Evolutionary conservation across 2,329 filamentous ascomycete genomes (phyloP).

Genomic region (Trichoderma koningii): DNA sequence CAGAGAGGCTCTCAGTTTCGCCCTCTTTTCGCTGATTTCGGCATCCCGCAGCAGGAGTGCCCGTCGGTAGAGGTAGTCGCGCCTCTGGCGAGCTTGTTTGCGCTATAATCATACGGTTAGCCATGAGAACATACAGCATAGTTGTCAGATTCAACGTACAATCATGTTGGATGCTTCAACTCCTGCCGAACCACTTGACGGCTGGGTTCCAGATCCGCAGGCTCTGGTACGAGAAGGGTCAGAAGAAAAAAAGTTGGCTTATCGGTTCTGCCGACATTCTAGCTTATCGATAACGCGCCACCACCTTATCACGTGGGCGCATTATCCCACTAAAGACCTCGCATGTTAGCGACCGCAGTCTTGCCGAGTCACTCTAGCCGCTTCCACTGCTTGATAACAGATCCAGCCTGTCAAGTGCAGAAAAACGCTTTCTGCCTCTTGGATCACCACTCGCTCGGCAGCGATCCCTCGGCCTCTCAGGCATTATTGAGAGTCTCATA

Average conservation of each 20-base stretch:
- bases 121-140: not conserved
- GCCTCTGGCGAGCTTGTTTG: constrained; percentile 47
- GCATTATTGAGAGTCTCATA: not conserved
- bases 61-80: constrained; percentile 76
- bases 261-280: constrained; percentile 35
- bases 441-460: not conserved
- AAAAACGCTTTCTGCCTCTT: constrained; percentile 33
- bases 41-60: constrained; percentile 86
- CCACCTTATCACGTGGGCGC: constrained; percentile 46
- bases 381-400: constrained; percentile 30
- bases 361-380: constrained; percentile 18
- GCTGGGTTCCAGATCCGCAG: not conserved
- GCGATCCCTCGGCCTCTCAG: not conserved
- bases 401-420: constrained; percentile 33
- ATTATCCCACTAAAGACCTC: constrained; percentile 43
- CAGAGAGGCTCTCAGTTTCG: constrained; percentile 81
- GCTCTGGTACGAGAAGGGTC: not conserved
- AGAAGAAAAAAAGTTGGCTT: constrained; percentile 36
- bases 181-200: constrained; percentile 3
- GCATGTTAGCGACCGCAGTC: constrained; percentile 3
- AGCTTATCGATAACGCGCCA: constrained; percentile 36
- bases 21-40: constrained; percentile 87
- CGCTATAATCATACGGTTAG: constrained; percentile 35
- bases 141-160: constrained; percentile 26
- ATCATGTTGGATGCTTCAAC: constrained; percentile 25